Conservation (phyloP, 352 stramenopile genomes). For the Phytophthora constricta region DNA sequence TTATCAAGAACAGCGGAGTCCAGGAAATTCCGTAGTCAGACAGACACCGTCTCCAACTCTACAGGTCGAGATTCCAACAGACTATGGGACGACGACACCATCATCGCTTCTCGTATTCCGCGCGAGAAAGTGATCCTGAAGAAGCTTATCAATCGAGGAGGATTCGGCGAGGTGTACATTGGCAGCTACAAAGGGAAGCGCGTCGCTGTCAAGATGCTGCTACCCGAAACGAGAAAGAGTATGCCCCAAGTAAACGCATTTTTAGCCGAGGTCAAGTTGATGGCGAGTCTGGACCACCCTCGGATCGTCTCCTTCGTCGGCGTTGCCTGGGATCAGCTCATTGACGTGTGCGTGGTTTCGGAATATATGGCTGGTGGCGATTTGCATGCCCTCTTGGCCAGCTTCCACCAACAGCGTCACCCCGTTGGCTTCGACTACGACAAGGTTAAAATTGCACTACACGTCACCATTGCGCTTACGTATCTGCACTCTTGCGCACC, state of each 20-base stretch:
- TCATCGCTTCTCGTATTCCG: constrained; percentile 32
- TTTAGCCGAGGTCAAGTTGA: constrained; percentile 40
- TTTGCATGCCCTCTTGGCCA: constrained; percentile 38
- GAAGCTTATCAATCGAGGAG: constrained; percentile 38
- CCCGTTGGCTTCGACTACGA: constrained; percentile 35
- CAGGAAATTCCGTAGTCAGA: constrained; percentile 20
- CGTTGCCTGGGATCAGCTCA: constrained; percentile 50
- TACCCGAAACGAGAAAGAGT: constrained; percentile 34
- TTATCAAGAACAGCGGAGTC: constrained; percentile 31
- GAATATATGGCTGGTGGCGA: constrained; percentile 60
- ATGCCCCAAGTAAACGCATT: constrained; percentile 43
- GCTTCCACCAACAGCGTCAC: constrained; percentile 30
- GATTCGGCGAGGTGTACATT: constrained; percentile 39
- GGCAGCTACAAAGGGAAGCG: constrained; percentile 32
- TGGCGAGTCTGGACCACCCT: constrained; percentile 43
- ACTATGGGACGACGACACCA: constrained; percentile 48
- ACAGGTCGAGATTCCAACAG: constrained; percentile 10
- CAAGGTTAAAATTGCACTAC: constrained; percentile 43
- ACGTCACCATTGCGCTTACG: constrained; percentile 40
- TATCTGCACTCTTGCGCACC: constrained; percentile 52
- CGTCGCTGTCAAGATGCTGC: constrained; percentile 36
- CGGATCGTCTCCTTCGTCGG: constrained; percentile 52
- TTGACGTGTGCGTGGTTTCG: constrained; percentile 46
- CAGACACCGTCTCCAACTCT: constrained; percentile 20
- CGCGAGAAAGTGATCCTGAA: constrained; percentile 31